Percentiles rank a stretch among this genome's conserved stretches.
These are phyloP conservation scores for Ammopiptanthus mongolicus DNA, from an alignment of 306 rosid genomes.

Conservation along the genomic window DNA sequence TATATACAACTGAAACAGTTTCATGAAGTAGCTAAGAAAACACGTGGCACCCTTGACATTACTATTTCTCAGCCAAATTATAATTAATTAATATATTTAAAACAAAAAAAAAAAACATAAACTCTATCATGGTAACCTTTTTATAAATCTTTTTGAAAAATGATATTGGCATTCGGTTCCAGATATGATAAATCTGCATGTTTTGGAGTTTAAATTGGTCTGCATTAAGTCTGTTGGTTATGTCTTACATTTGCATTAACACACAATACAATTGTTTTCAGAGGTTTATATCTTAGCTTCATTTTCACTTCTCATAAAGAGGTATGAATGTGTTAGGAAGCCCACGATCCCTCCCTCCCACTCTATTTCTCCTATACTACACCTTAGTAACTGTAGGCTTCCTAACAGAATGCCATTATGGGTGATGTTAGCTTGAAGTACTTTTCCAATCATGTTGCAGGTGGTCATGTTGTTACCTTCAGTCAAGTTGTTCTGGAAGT, in stretches of 20 bases:
- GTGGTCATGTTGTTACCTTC: conserved; percentile 72
- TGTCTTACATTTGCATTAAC: neutral
- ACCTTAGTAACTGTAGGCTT: no score
- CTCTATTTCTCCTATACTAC: no score
- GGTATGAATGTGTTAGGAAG: neutral
- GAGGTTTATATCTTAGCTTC: neutral
- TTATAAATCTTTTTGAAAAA: neutral
- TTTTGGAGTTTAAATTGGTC: neutral
- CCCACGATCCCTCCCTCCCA: no score
- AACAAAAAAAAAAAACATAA: no score
- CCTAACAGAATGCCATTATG: neutral
- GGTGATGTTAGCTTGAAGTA: conserved; percentile 25
- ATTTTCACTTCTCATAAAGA: neutral
- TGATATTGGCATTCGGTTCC: neutral
- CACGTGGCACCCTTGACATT: neutral
- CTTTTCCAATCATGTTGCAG: conserved; percentile 46
- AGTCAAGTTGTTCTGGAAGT: conserved; percentile 96
- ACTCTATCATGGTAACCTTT: neutral
- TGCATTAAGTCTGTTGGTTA: neutral
- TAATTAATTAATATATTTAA: no score
- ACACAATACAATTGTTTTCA: neutral
- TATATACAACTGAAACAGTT: neutral
- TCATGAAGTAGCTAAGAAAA: neutral
- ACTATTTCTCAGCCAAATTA: neutral
- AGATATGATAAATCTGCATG: neutral